Percentiles rank a stretch among this genome's conserved stretches.
Evolutionary conservation across 139 green algal genomes (phyloP).

Genomic region (Chlamydomonas incerta): DNA sequence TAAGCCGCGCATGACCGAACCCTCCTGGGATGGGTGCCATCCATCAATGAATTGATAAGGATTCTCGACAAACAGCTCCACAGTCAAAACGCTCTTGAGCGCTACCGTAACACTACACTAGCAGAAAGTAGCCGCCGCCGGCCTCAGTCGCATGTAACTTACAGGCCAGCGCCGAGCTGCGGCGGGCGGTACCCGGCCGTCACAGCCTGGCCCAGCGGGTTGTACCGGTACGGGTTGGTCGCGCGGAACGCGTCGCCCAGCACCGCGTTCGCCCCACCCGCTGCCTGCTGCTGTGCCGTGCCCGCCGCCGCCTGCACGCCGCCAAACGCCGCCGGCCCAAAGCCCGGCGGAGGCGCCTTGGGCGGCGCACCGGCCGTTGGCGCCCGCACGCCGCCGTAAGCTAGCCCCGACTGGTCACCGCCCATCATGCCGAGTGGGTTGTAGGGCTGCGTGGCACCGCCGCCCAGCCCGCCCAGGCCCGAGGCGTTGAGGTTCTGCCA

Average conservation of each 20-base stretch:
- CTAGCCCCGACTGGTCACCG: neutral
- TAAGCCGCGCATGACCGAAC: too few species aligned
- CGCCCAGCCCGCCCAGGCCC: neutral
- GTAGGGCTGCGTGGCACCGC: constrained; percentile 28
- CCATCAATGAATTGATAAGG: too few species aligned
- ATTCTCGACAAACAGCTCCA: too few species aligned
- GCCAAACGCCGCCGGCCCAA: constrained; percentile 1
- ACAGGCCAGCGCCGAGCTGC: constrained; percentile 21
- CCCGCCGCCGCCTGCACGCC: too few species aligned
- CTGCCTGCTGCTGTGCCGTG: neutral
- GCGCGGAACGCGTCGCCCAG: constrained; percentile 8
- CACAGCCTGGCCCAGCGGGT: constrained; percentile 16
- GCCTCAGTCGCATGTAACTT: too few species aligned
- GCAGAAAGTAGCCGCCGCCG: too few species aligned
- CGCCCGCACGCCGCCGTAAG: neutral
- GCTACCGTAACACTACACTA: too few species aligned
- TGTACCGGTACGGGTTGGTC: constrained; percentile 19
- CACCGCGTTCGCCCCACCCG: neutral
- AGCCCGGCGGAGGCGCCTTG: constrained; percentile 37
- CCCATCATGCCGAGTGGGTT: constrained; percentile 20
- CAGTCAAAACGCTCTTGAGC: too few species aligned
- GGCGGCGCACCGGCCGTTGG: neutral
- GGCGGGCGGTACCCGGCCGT: constrained; percentile 5
- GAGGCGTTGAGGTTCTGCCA: constrained; percentile 37
- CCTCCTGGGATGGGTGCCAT: too few species aligned